Base-by-base conservation (phyloP, 768 basidiomycete genomes). In the Termitomyces eurrhizus region DNA sequence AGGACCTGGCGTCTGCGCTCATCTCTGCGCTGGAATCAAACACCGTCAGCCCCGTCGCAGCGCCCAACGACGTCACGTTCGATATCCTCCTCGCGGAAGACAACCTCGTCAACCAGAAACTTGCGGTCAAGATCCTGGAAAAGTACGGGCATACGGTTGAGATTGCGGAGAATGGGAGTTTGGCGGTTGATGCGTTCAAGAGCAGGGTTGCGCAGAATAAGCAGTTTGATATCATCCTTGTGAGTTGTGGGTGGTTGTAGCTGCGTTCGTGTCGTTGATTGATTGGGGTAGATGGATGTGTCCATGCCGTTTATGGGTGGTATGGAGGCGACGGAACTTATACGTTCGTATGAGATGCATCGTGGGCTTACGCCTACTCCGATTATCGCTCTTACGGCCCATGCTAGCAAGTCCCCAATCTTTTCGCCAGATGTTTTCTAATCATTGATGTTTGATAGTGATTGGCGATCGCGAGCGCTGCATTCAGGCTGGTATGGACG, bases 291-390 rank as follows among this genome's bases (percentile, higher is more conserved):
- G 92, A 98, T 98, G 96, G 95, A 98, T 68, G 90, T 97, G 14
- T 97, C 95, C 12, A 95, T 96, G 93, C 93, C 95, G 7, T 89
- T 95, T 74, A 98, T 98, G 93, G 95, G 95, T 53, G 95, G 96
- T 64, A 93, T 96, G 88, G 95, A 99, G 74, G 93, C 96, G 1
- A 99, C 97, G 0, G 89, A 94, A 64, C 79, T 93, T 59, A 97
- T 98, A 62, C 86, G 96, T 55, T 82, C 85, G 41, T 93, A 87
- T 69, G 96, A 98, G 76, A 76, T 81, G 70, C 81, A 87, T 16
- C 54, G 61, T 4, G 80, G 85, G 8, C 77, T 93, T 35, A 70
- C 84, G 16, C 82, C 87, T 2, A 93, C 87, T 7, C 96, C 97
- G 0, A 98, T 99, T 66, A 93, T 98, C 67, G 97, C 97, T 1